Percentiles rank a stretch among this genome's conserved stretches.
Evolutionary conservation across 768 basidiomycete genomes (phyloP).

Genomic region (Porpolomopsis calyptriformis): DNA sequence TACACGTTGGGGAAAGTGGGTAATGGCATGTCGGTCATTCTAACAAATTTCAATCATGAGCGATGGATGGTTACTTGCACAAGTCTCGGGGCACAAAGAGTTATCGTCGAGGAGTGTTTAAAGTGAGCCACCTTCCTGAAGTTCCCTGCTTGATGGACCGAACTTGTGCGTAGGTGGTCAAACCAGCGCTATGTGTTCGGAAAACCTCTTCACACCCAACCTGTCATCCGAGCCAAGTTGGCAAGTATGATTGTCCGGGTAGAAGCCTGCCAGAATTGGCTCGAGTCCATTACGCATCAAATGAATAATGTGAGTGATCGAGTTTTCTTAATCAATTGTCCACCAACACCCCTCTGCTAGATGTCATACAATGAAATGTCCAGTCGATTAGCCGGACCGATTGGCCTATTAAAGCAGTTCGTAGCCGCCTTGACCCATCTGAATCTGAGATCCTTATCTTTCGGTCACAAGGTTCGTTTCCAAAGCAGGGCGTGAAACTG

Average conservation of each 20-base stretch:
- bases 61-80: conserved; percentile 78
- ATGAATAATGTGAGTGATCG: conserved; percentile 66
- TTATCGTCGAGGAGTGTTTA: conserved; percentile 81
- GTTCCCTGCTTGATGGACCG: conserved; percentile 4
- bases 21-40: conserved; percentile 70
- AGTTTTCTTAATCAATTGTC: conserved; percentile 3
- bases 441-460: conserved; percentile 5
- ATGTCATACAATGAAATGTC: conserved; percentile 84
- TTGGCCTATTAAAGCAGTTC: conserved; percentile 82
- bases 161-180: conserved; percentile 51
- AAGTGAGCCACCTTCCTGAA: conserved; percentile 37
- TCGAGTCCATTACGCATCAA: conserved; percentile 82
- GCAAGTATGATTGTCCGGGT: conserved; percentile 85
- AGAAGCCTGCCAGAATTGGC: conserved; percentile 80
- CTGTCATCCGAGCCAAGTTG: conserved; percentile 83
- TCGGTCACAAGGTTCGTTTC: conserved; percentile 47
- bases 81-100: conserved; percentile 63
- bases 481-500: conserved; percentile 57
- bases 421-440: no score
- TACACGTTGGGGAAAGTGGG: conserved; percentile 85
- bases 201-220: conserved; percentile 69
- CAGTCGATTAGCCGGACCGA: conserved; percentile 76
- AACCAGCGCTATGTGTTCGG: conserved; percentile 86
- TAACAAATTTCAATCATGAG: conserved; percentile 85
- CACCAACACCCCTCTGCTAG: conserved; percentile 25